Evolutionary conservation across 1,284 basidiomycete species (phyloP).

Genomic region (Bjerkandera adusta): DNA sequence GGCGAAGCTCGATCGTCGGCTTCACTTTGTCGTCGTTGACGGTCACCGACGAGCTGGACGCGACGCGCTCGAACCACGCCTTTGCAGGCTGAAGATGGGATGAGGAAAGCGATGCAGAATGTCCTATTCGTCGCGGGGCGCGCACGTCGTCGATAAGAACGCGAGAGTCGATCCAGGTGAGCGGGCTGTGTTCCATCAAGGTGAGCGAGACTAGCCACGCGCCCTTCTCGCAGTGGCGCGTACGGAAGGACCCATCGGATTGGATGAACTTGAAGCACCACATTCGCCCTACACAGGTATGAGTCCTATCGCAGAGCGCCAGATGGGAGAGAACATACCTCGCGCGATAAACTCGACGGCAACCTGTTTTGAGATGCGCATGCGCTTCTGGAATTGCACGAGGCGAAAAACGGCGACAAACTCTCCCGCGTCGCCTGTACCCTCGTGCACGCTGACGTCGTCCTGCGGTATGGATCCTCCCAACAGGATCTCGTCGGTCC

Average conservation of each 20-base stretch:
- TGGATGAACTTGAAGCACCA: slow-evolving; percentile 59
- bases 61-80: not conserved
- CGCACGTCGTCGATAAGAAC: slow-evolving; percentile 47
- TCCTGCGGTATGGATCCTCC: slow-evolving; percentile 50
- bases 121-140: slow-evolving; percentile 12
- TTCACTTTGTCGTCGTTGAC: slow-evolving; percentile 28
- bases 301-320: slow-evolving; percentile 1
- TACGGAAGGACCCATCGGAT: slow-evolving; percentile 22
- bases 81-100: slow-evolving; percentile 8
- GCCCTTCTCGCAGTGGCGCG: slow-evolving; percentile 28
- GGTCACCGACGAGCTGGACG: not conserved
- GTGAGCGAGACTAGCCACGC: slow-evolving; percentile 56
- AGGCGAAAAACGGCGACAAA: slow-evolving; percentile 56
- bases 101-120: slow-evolving; percentile 11
- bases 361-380: slow-evolving; percentile 59
- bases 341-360: slow-evolving; percentile 64
- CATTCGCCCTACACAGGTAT: slow-evolving; percentile 47
- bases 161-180: slow-evolving; percentile 57
- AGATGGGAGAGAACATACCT: slow-evolving; percentile 38
- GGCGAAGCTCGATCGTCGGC: slow-evolving; percentile 39
- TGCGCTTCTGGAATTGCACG: slow-evolving; percentile 65
- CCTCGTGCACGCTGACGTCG: slow-evolving; percentile 47
- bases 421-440: slow-evolving; percentile 42
- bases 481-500: slow-evolving; percentile 57
- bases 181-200: slow-evolving; percentile 56